Conservation (phyloP, 441 rosid genomes). For the Biscutella laevigata region DNA sequence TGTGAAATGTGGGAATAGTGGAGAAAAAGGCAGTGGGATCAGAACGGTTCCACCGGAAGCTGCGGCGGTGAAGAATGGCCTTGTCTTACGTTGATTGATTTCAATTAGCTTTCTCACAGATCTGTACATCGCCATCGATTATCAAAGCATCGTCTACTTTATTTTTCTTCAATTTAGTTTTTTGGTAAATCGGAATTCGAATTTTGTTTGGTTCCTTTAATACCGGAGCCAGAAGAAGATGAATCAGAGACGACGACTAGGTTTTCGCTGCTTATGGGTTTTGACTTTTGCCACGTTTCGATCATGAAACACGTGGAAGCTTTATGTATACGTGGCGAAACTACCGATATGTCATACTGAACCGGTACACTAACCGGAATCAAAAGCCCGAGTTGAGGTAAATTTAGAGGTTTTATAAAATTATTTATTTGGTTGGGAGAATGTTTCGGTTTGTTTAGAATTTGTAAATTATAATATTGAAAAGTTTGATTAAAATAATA, state of each 20-base stretch:
- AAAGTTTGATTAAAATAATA: not conserved
- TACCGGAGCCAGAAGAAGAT: not conserved
- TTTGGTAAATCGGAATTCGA: not conserved
- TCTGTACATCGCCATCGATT: constrained; percentile 51
- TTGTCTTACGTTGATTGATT: constrained; percentile 20
- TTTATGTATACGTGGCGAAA: constrained; percentile 11
- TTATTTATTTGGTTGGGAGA: not conserved
- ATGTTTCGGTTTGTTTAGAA: not conserved
- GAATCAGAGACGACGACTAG: constrained; percentile 7
- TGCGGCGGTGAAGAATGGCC: constrained; percentile 34
- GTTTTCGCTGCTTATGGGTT: constrained; percentile 24
- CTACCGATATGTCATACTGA: not conserved
- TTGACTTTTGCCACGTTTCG: constrained; percentile 21
- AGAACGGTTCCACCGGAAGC: constrained; percentile 19
- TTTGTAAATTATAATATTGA: not conserved
- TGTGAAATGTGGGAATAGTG: constrained; percentile 26
- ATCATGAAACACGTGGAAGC: not conserved
- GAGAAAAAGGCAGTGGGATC: constrained; percentile 28
- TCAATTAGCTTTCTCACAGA: constrained; percentile 28
- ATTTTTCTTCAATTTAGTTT: not conserved
- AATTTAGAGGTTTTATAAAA: not conserved
- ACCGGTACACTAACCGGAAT: not conserved
- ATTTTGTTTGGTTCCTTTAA: not conserved
- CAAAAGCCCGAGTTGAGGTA: not conserved
- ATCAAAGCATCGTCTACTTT: constrained; percentile 10